A percentile compares a stretch with the other conserved stretches of the same genome.
Evolutionary conservation across 202 grass and related monocot genomes (phyloP).

Genomic region (Carex sylvatica): DNA sequence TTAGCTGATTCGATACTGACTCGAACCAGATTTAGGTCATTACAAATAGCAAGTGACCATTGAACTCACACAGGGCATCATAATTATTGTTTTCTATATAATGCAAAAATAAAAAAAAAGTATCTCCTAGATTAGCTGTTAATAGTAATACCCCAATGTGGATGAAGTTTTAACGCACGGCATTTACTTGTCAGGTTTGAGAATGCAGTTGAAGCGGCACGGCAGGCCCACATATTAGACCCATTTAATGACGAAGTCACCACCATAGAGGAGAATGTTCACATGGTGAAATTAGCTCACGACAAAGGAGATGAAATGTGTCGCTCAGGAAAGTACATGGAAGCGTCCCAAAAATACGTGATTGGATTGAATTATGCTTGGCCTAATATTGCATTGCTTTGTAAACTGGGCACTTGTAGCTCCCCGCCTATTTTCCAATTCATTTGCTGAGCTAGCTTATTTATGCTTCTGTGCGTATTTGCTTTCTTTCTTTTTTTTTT

Average conservation of each 20-base stretch:
- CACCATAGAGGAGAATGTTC: constrained; percentile 28
- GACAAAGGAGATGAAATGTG: constrained; percentile 36
- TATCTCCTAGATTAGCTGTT: too few species aligned
- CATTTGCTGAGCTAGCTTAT: constrained; percentile 25
- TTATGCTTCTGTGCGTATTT: background rate
- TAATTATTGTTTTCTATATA: too few species aligned
- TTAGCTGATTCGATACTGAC: too few species aligned
- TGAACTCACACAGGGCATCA: too few species aligned
- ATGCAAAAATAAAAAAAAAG: too few species aligned
- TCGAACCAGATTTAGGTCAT: background rate
- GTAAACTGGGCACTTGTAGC: constrained; percentile 43
- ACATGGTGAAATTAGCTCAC: constrained; percentile 26
- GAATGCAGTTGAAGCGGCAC: constrained; percentile 20
- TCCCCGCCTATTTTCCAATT: constrained; percentile 26
- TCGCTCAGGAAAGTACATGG: constrained; percentile 23
- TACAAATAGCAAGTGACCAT: too few species aligned
- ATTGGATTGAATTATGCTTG: constrained; percentile 40
- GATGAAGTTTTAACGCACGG: too few species aligned
- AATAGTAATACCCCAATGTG: background rate
- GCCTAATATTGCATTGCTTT: constrained; percentile 28
- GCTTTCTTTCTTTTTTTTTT: too few species aligned
- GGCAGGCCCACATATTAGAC: constrained; percentile 30
- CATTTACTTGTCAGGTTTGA: constrained; percentile 25
- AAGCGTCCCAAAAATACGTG: constrained; percentile 26
- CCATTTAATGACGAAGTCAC: constrained; percentile 26